Conservation (phyloP, 164 flowering plant species). For the Sextonia rubra region DNA sequence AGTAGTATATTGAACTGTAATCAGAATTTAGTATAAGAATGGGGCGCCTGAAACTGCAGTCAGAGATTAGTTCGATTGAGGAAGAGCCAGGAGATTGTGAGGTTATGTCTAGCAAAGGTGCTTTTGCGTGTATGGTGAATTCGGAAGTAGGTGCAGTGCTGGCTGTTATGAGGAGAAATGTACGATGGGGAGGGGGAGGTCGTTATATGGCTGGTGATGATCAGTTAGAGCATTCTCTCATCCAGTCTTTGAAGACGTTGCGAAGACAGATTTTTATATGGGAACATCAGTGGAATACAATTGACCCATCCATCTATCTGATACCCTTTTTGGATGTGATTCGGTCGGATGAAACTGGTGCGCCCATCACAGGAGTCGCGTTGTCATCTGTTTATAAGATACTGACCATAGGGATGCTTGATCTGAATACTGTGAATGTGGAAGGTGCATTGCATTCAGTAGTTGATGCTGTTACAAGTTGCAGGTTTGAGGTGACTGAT, state of each 20-base stretch:
- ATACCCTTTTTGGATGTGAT: conserved; percentile 49
- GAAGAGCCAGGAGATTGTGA: conserved; percentile 27
- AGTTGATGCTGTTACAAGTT: conserved; percentile 51
- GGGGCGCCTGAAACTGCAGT: conserved; percentile 30
- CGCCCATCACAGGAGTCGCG: conserved; percentile 49
- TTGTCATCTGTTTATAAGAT: conserved; percentile 45
- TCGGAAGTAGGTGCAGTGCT: conserved; percentile 38
- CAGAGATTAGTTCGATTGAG: conserved; percentile 25
- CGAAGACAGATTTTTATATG: conserved; percentile 30
- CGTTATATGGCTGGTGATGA: conserved; percentile 33
- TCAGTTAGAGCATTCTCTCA: conserved; percentile 32
- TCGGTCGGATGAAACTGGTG: conserved; percentile 51
- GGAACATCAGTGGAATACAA: conserved; percentile 25
- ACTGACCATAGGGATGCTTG: conserved; percentile 33
- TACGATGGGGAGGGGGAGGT: conserved; percentile 30
- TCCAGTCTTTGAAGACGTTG: conserved; percentile 27
- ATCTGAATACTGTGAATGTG: conserved; percentile 33
- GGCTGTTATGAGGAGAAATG: conserved; percentile 41
- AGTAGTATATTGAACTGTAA: neutral
- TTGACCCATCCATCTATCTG: conserved; percentile 32
- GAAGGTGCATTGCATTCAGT: conserved; percentile 39
- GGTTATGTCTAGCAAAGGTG: conserved; percentile 17
- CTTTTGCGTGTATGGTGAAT: conserved; percentile 33
- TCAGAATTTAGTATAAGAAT: conserved; percentile 5
- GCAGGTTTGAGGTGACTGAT: conserved; percentile 54